A percentile compares a stretch with the other conserved stretches of the same genome.
Evolutionary conservation across 495 filamentous ascomycete genomes (phyloP).

Genomic region (Aspergillus carlsbadensis): DNA sequence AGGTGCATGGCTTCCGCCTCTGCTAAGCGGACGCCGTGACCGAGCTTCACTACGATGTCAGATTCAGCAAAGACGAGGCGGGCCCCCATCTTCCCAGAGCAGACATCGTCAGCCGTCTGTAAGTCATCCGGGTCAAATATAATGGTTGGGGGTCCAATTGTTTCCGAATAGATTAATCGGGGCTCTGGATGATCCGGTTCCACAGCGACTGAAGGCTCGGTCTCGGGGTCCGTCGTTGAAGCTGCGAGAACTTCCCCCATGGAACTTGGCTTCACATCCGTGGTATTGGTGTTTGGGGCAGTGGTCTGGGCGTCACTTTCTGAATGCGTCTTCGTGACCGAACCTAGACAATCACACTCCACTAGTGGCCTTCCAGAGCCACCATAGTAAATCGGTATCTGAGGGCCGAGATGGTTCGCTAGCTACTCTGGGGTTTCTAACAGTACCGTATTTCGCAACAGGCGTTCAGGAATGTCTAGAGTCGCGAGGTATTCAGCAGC

Average conservation of each 20-base stretch:
- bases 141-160: constrained; percentile 17
- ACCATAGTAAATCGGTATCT: no score
- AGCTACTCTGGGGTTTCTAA: no score
- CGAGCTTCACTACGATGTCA: constrained; percentile 19
- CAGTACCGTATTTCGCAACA: no score
- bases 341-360: not conserved
- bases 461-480: no score
- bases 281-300: no score
- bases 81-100: constrained; percentile 13
- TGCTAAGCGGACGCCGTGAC: constrained; percentile 14
- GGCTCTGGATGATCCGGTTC: not conserved
- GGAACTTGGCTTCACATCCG: no score
- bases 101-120: constrained; percentile 9
- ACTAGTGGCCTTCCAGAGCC: not conserved
- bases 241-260: no score
- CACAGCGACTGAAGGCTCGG: not conserved
- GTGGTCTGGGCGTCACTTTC: no score
- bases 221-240: not conserved
- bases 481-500: no score
- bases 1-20: constrained; percentile 23
- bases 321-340: not conserved
- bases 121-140: constrained; percentile 15
- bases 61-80: constrained; percentile 10
- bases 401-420: no score
- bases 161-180: constrained; percentile 16